Conservation (phyloP, 352 stramenopile species). For the Peronosclerospora sorghi region DNA sequence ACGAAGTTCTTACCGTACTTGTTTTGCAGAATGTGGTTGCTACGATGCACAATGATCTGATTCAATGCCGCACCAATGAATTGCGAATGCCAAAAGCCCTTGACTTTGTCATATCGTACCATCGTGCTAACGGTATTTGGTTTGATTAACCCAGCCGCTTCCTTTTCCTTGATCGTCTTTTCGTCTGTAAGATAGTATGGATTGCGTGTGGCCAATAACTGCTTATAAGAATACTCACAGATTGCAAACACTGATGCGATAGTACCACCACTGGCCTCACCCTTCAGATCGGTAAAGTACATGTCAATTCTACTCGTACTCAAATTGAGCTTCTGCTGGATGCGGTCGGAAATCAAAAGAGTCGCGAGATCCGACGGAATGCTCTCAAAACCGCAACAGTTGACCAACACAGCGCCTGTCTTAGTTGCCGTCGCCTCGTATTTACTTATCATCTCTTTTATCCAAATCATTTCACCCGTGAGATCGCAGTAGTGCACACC, state of each 20-base stretch:
- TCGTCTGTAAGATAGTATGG: constrained; percentile 55
- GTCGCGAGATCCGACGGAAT: constrained; percentile 81
- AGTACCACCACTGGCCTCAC: constrained; percentile 52
- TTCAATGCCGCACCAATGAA: constrained; percentile 83
- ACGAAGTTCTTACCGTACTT: constrained; percentile 53
- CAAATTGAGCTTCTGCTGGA: constrained; percentile 40
- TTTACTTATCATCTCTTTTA: constrained; percentile 65
- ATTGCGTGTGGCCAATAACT: constrained; percentile 28
- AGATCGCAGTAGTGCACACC: constrained; percentile 89
- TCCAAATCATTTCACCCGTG: constrained; percentile 84
- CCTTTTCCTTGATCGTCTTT: constrained; percentile 26
- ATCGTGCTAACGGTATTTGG: constrained; percentile 25
- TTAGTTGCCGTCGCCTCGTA: constrained; percentile 41
- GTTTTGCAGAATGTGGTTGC: constrained; percentile 43
- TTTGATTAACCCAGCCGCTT: constrained; percentile 15
- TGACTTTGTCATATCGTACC: constrained; percentile 60
- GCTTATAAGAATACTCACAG: constrained; percentile 34
- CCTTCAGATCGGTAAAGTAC: constrained; percentile 39
- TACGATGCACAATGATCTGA: constrained; percentile 64
- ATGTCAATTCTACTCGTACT: constrained; percentile 27
- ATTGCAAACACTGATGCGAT: constrained; percentile 43
- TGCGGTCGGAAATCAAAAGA: constrained; percentile 55
- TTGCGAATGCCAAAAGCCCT: constrained; percentile 44
- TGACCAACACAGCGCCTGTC: constrained; percentile 73
- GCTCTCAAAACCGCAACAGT: constrained; percentile 84